Conservation (phyloP, 2,329 filamentous ascomycete genomes). For the Aspergillus fijiensis region DNA sequence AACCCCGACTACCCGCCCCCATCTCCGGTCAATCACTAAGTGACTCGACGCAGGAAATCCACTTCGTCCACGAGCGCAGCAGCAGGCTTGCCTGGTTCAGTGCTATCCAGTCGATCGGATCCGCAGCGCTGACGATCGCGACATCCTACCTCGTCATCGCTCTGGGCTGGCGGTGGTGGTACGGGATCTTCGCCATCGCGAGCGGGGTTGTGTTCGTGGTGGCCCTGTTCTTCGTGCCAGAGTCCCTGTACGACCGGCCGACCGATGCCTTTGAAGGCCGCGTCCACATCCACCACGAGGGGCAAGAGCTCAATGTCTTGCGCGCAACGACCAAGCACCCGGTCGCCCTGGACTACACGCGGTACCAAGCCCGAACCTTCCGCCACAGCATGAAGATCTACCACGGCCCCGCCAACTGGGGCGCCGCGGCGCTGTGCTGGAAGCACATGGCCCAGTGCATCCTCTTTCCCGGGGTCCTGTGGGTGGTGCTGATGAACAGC, state of each 20-base stretch:
- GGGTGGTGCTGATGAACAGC: slow-evolving; percentile 14
- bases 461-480: slow-evolving; percentile 13
- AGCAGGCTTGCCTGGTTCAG: slow-evolving; percentile 14
- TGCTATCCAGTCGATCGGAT: slow-evolving; percentile 11
- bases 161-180: slow-evolving; percentile 17
- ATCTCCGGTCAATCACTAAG: background rate
- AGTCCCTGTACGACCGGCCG: slow-evolving; percentile 6
- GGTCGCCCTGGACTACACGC: background rate
- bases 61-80: slow-evolving; percentile 14
- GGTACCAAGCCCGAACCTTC: slow-evolving; percentile 8
- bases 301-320: background rate
- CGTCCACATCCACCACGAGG: background rate
- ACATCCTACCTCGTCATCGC: slow-evolving; percentile 13
- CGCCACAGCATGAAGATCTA: background rate
- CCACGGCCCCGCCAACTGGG: slow-evolving; percentile 2
- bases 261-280: slow-evolving; percentile 4
- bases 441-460: slow-evolving; percentile 14
- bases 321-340: slow-evolving; percentile 3
- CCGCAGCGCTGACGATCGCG: slow-evolving; percentile 7
- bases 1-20: no score
- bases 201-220: slow-evolving; percentile 4
- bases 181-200: slow-evolving; percentile 13
- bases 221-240: slow-evolving; percentile 3
- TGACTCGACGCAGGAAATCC: slow-evolving; percentile 9
- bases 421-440: slow-evolving; percentile 8